A percentile compares a stretch with the other conserved stretches of the same genome.
Evolutionary conservation across 2,329 filamentous ascomycete species (phyloP).

Genomic region (Dactylellina drechsleri): DNA sequence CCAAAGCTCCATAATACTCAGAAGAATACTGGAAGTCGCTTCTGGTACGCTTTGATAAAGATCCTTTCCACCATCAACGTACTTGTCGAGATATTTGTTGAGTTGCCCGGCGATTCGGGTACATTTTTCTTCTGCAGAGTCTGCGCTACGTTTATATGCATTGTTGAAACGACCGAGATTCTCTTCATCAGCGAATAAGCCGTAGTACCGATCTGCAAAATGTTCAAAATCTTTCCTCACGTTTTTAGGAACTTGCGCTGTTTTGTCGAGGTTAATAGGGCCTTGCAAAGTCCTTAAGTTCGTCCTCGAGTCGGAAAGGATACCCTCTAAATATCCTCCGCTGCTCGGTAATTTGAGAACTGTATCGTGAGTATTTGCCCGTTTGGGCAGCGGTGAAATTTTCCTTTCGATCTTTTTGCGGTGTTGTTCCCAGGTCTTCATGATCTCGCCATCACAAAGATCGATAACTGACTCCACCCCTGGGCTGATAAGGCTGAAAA

Average conservation of each 20-base stretch:
- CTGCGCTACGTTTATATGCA: conserved; percentile 6
- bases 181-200: conserved; percentile 37
- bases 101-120: conserved; percentile 60
- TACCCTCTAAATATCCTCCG: conserved; percentile 59
- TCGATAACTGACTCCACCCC: conserved; percentile 59
- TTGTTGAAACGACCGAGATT: conserved; percentile 4
- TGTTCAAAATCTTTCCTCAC: conserved; percentile 39
- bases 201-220: conserved; percentile 52
- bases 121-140: conserved; percentile 59
- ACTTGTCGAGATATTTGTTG: conserved; percentile 60
- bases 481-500: conserved; percentile 59
- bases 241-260: conserved; percentile 28
- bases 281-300: conserved; percentile 52
- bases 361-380: conserved; percentile 60
- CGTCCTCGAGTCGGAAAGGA: conserved; percentile 36
- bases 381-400: conserved; percentile 63
- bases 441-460: conserved; percentile 59
- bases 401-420: conserved; percentile 61
- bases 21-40: conserved; percentile 67
- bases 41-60: conserved; percentile 65
- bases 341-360: conserved; percentile 64
- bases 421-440: conserved; percentile 62
- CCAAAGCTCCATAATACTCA: conserved; percentile 71
- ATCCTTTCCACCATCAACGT: conserved; percentile 60
- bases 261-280: conserved; percentile 43